Conservation (phyloP, 768 basidiomycete species). For the Russula olivacea region DNA sequence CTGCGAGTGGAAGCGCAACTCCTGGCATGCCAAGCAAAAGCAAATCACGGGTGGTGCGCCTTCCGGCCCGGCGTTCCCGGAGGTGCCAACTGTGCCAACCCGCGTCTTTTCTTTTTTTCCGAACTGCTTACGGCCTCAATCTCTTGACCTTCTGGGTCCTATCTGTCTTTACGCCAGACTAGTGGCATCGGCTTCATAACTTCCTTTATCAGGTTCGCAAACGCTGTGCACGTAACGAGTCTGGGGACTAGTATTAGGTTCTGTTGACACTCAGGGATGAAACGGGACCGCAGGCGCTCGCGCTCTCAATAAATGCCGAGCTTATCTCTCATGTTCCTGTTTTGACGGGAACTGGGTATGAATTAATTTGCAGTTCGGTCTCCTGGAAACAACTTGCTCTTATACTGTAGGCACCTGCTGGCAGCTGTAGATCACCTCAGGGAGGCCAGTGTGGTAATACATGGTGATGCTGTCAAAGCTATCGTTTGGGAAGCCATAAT, state of each 20-base stretch:
- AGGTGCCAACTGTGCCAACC: too few species aligned
- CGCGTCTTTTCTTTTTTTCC: too few species aligned
- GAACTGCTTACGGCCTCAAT: too few species aligned
- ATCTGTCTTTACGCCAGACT: neutral
- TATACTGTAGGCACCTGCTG: neutral
- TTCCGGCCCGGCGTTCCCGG: slow-evolving; percentile 4
- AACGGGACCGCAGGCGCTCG: neutral
- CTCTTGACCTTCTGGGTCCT: neutral
- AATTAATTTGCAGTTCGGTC: neutral
- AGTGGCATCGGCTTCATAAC: neutral
- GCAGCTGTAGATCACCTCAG: neutral
- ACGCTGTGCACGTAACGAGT: neutral
- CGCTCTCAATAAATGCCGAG: neutral
- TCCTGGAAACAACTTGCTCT: neutral
- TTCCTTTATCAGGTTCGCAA: neutral
- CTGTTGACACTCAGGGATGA: neutral
- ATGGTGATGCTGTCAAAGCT: neutral
- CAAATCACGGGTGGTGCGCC: neutral
- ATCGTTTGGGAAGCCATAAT: neutral
- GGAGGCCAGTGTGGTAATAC: neutral
- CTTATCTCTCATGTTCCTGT: neutral
- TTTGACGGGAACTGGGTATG: neutral
- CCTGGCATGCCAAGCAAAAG: neutral
- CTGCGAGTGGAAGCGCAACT: neutral
- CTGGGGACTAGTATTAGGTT: slow-evolving; percentile 10